Conservation (phyloP, 2,329 filamentous ascomycete species). For the Trichophyton mentagrophytes region DNA sequence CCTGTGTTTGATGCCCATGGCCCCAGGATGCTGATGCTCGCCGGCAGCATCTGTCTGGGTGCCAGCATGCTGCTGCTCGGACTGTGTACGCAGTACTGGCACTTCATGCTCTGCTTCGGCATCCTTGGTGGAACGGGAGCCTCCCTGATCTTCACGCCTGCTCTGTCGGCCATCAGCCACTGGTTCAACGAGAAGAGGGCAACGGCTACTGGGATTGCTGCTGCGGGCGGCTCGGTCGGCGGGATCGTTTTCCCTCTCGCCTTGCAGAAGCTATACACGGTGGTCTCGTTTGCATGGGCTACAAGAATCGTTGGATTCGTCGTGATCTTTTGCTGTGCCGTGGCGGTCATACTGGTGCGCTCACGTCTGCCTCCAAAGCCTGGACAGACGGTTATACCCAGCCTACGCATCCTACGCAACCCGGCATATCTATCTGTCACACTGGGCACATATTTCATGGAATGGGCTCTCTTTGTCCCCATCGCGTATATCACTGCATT, state of each 20-base stretch:
- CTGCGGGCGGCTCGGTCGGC: slow-evolving; percentile 24
- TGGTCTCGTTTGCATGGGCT: slow-evolving; percentile 20
- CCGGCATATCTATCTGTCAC: neutral
- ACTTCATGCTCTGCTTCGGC: slow-evolving; percentile 27
- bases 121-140: slow-evolving; percentile 24
- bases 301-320: slow-evolving; percentile 14
- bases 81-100: slow-evolving; percentile 25
- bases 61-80: slow-evolving; percentile 21
- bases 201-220: slow-evolving; percentile 24
- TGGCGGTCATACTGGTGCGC: slow-evolving; percentile 6
- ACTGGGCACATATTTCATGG: neutral
- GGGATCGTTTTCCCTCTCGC: slow-evolving; percentile 26
- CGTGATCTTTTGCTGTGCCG: slow-evolving; percentile 5
- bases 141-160: slow-evolving; percentile 22
- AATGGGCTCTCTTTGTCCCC: neutral
- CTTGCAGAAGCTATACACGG: slow-evolving; percentile 19
- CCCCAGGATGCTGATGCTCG: slow-evolving; percentile 20
- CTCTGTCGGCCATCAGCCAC: slow-evolving; percentile 22
- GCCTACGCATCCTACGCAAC: neutral
- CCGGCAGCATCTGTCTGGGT: slow-evolving; percentile 20
- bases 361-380: slow-evolving; percentile 15
- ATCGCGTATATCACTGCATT: neutral
- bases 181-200: slow-evolving; percentile 24
- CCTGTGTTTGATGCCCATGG: slow-evolving; percentile 30
- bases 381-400: slow-evolving; percentile 1